phyloP scores from a whole-genome alignment of 495 filamentous ascomycete species.

The Physcia stellaris region DNA sequence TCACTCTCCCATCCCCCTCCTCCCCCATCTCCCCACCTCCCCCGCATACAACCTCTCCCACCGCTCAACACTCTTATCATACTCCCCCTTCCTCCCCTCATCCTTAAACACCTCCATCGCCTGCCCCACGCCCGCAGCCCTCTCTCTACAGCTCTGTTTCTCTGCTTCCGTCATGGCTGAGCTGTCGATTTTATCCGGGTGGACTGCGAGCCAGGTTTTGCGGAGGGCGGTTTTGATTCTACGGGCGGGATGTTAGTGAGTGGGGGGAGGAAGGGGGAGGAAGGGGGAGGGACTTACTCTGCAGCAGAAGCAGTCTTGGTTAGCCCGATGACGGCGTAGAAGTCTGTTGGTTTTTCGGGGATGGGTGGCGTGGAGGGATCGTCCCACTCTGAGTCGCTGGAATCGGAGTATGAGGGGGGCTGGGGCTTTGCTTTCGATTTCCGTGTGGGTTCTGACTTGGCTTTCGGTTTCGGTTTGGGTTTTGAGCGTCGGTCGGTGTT shows the following conservation, averaged over 20 bases:
- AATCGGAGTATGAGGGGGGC: background rate
- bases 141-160: background rate
- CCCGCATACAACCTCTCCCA: too few species aligned
- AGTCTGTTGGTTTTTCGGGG: too few species aligned
- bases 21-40: too few species aligned
- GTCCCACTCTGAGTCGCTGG: background rate
- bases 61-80: too few species aligned
- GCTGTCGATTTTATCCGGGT: background rate
- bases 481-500: background rate
- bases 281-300: too few species aligned
- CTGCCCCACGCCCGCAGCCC: conserved; percentile 1
- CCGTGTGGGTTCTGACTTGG: background rate
- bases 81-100: background rate
- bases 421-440: background rate
- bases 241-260: too few species aligned
- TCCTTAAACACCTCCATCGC: conserved; percentile 4
- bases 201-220: background rate
- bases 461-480: background rate
- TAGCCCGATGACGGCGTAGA: conserved; percentile 1
- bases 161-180: background rate
- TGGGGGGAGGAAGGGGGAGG: too few species aligned
- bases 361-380: background rate
- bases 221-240: background rate
- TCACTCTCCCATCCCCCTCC: too few species aligned
- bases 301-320: background rate